These are phyloP conservation scores for Sclerotinia minor DNA, from an alignment of 2,329 filamentous ascomycete species.

Conservation along the genomic window DNA sequence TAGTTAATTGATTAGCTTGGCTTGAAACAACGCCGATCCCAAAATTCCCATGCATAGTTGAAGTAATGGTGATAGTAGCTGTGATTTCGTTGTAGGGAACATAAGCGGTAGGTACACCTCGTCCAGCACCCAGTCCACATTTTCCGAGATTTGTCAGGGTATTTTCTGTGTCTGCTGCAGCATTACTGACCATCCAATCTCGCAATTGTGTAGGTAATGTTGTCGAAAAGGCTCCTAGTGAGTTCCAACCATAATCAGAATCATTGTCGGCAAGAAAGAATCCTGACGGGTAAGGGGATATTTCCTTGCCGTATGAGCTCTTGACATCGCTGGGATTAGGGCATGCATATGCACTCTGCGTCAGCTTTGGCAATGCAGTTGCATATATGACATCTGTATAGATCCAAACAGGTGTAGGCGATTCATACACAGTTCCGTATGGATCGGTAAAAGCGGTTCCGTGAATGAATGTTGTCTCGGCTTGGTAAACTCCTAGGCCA, in stretches of 20 bases:
- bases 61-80: slow-evolving; percentile 14
- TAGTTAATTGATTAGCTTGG: neutral
- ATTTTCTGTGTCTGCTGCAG: slow-evolving; percentile 10
- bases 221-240: slow-evolving; percentile 19
- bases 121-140: slow-evolving; percentile 25
- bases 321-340: slow-evolving; percentile 8
- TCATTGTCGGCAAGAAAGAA: slow-evolving; percentile 22
- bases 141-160: slow-evolving; percentile 18
- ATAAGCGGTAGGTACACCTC: slow-evolving; percentile 28
- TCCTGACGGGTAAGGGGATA: slow-evolving; percentile 27
- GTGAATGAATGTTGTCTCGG: slow-evolving; percentile 23
- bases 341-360: slow-evolving; percentile 18
- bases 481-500: slow-evolving; percentile 19
- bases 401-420: slow-evolving; percentile 29
- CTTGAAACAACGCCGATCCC: neutral
- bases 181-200: slow-evolving; percentile 26
- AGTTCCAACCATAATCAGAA: slow-evolving; percentile 18
- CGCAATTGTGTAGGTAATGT: slow-evolving; percentile 23
- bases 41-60: slow-evolving; percentile 24
- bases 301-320: slow-evolving; percentile 8
- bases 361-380: slow-evolving; percentile 5
- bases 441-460: slow-evolving; percentile 31
- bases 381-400: slow-evolving; percentile 23
- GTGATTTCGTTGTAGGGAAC: slow-evolving; percentile 27
- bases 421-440: slow-evolving; percentile 27